Base-by-base conservation (phyloP, 2,329 filamentous ascomycete genomes). In the Aspergillus sp. region DNA sequence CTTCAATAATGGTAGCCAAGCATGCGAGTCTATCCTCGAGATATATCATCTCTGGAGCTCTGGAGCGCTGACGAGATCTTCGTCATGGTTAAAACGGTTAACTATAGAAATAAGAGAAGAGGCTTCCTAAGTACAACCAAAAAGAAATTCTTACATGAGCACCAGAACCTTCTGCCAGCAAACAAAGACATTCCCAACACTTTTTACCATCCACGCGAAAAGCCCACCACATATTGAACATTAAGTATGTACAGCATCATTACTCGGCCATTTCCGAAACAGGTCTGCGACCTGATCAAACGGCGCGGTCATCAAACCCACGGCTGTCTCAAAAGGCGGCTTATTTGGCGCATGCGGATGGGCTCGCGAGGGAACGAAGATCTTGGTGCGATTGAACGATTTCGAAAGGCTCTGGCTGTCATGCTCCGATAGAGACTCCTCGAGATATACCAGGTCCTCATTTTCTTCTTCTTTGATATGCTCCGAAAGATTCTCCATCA, bases 291-390 rank as follows among this genome's bases (percentile, higher is more conserved):
- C 64, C 52, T 79, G 80, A 67, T 87, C 86, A 31, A 88, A 75
- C 0, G 85, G 85, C 7, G 85, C 83, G 0, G 82, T 74, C 72
- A 87, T 57, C 25, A 88, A 67, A 0, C 83, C 84, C 63, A 80
- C 80, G 0, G 80, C 83, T 0, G 81, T 83, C 76, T 87, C 84
- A 62, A 86, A 87, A 0, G 82, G 81, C 13, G 84, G 84, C 41
- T 80, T 78, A 62, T 83, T 79, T 0, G 80, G 80, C 7, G 81
- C 78, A n/a, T 68, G 72, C 0, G 82, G 83, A 68, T 86, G 83
- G 31, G 79, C 81, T 15, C 82, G 78, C 0, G 82, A 72, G 0
- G 84, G 84, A 7, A 82, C 80, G 64, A 86, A 81, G 23, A 75
- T 72, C 72, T 86, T 86, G 4, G 83, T 86, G 3, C 80, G 74